Percentiles rank a stretch among this genome's conserved stretches.
Conservation (phyloP, 2,329 filamentous ascomycete species). For the Westerdykella aurantiaca region DNA sequence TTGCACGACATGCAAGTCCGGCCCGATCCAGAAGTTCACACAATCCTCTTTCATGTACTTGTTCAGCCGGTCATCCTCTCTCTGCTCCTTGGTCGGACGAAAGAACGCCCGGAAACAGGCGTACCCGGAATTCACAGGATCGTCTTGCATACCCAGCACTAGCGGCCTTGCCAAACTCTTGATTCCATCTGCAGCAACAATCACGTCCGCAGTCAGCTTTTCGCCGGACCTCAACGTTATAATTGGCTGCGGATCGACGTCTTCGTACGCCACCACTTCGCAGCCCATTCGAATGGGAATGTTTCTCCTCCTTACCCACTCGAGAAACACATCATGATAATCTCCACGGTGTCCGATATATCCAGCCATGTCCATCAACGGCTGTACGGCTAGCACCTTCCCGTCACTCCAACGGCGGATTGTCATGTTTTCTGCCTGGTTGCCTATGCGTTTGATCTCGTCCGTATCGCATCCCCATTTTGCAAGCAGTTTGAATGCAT, state of each 20-base stretch:
- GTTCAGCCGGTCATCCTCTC: constrained; percentile 10
- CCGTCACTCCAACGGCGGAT: constrained; percentile 47
- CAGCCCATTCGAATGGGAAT: constrained; percentile 16
- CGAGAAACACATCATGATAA: constrained; percentile 17
- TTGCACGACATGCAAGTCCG: constrained; percentile 21
- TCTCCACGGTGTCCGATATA: constrained; percentile 19
- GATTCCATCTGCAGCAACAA: constrained; percentile 48
- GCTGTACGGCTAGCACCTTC: constrained; percentile 44
- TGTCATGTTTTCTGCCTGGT: constrained; percentile 45
- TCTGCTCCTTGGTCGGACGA: constrained; percentile 12
- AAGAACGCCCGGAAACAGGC: constrained; percentile 46
- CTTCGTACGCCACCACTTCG: constrained; percentile 14
- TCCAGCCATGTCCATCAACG: constrained; percentile 47
- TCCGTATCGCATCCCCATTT: constrained; percentile 41
- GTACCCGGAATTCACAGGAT: constrained; percentile 46
- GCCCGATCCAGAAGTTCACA: constrained; percentile 24
- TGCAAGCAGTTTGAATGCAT: constrained; percentile 43
- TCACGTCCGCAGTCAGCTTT: constrained; percentile 39
- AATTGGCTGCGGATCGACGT: constrained; percentile 9
- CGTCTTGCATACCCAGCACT: constrained; percentile 45
- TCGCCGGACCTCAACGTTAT: constrained; percentile 13
- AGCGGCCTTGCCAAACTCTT: constrained; percentile 45
- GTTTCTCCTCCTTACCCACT: constrained; percentile 11
- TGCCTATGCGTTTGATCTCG: constrained; percentile 42
- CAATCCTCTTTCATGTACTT: constrained; percentile 14